Evolutionary conservation across 805 yeast species (phyloP).

Genomic region (Komagataella pseudopastoris): DNA sequence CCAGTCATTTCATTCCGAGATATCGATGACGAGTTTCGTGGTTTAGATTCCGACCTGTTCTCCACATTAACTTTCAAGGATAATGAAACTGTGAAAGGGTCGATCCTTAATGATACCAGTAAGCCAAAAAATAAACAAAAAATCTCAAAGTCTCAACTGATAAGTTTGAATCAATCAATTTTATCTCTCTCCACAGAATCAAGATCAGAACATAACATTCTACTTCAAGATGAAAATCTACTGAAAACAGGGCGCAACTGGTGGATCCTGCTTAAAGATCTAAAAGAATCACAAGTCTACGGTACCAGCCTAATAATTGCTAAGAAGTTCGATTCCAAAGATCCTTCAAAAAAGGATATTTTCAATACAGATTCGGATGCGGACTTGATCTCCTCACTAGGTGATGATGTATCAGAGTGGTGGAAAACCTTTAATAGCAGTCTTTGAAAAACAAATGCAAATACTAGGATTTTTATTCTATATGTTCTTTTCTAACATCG

Average conservation of each 20-base stretch:
- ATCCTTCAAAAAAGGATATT: neutral
- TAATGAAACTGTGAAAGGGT: neutral
- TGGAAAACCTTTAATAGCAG: neutral
- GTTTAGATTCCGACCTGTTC: neutral
- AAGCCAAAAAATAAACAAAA: too few relatives aligned
- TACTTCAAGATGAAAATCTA: neutral
- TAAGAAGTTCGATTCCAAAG: neutral
- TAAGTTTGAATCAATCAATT: neutral
- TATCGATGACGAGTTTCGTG: neutral
- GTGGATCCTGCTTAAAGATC: slow-evolving; percentile 1
- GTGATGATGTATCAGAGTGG: neutral
- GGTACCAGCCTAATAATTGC: neutral
- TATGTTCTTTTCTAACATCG: slow-evolving; percentile 55
- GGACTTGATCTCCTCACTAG: neutral
- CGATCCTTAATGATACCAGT: neutral
- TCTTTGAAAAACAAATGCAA: neutral
- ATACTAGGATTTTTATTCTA: neutral
- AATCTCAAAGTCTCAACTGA: neutral
- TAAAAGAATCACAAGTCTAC: neutral
- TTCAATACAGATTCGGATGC: neutral
- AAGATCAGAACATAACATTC: neutral
- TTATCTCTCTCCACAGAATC: neutral
- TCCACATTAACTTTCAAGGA: neutral
- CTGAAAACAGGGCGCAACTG: slow-evolving; percentile 2
- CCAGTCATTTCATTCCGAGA: slow-evolving; percentile 8